Base-by-base conservation (phyloP, 2,329 filamentous ascomycete species). In the Ustulina deusta region DNA sequence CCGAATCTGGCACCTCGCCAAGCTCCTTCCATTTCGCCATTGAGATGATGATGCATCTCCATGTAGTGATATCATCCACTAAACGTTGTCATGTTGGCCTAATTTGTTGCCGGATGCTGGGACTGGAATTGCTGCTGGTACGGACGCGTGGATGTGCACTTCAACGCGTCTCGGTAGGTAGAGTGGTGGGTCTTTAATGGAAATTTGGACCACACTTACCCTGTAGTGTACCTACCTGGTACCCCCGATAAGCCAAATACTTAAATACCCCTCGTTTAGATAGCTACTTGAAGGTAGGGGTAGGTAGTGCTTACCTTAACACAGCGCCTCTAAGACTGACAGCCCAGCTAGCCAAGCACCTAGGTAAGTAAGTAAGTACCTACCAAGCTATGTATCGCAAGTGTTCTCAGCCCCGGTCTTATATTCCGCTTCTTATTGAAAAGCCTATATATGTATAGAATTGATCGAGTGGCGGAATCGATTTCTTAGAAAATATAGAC, bases 1-100 rank as follows among this genome's bases (percentile, higher is more conserved):
- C 81, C 73, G 81, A 82, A 73, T 82, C 80, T 54, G 80, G 81
- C 74, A 82, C 81, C 74, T 80, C 80, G 74, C 81, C 81, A 78
- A 80, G 74, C 76, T 80, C 79, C 79, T 81, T 81, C 81, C 81
- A 82, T 74, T 78, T 80, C 71, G 76, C 79, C 81, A 82, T 82
- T 73, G 71, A 68, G 66, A 51, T 73, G 65, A 65, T 61, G 63
- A 78, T 72, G 73, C 80, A 81, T 81, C 68, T 73, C 76, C 22
- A 65, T 59, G 56, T 62, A 40, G 15, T 36, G 11, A 25, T 58
- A 34, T 66, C 55, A 65, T 54, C 13, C 38, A 29, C 46, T 13
- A 27, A 29, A 36, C 29, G 55, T 54, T 22, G 46, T 62, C 66
- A 66, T 71, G 38, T 42, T 65, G 52, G 56, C 40, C n/a, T 22